Conservation (phyloP, 2,329 filamentous ascomycete species). For the Gnomoniopsis smithogilvyi region DNA sequence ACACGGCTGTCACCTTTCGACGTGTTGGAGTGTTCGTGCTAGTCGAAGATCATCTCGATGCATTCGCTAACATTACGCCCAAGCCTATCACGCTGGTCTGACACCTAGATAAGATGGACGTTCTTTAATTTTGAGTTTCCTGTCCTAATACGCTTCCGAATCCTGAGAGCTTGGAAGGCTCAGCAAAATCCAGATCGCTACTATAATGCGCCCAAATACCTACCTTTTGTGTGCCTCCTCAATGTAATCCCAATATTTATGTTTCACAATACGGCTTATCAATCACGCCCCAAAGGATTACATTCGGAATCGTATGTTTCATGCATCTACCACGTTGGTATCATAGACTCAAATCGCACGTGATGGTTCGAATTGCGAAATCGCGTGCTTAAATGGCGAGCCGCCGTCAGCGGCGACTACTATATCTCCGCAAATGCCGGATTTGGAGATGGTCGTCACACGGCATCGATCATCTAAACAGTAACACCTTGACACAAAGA, state of each 20-base stretch:
- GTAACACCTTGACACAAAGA: background rate
- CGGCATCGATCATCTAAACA: background rate
- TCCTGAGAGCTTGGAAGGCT: no score
- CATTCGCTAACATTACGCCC: background rate
- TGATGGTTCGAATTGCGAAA: constrained; percentile 8
- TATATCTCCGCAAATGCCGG: background rate
- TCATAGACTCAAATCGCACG: background rate
- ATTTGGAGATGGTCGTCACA: background rate
- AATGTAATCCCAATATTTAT: no score
- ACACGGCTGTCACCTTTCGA: background rate
- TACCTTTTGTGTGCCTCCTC: no score
- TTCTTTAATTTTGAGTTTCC: no score
- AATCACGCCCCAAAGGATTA: no score
- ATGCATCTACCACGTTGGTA: background rate
- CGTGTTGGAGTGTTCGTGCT: background rate
- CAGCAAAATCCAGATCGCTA: no score
- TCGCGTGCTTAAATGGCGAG: constrained; percentile 7
- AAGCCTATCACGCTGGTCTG: background rate
- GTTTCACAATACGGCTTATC: no score
- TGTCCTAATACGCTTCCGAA: no score
- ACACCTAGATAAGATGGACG: background rate
- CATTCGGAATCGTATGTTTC: no score
- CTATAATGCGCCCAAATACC: no score
- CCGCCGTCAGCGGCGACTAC: background rate
- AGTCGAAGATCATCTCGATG: background rate